Evolutionary conservation across 2,329 filamentous ascomycete species (phyloP).

Genomic region (Alternaria solani): DNA sequence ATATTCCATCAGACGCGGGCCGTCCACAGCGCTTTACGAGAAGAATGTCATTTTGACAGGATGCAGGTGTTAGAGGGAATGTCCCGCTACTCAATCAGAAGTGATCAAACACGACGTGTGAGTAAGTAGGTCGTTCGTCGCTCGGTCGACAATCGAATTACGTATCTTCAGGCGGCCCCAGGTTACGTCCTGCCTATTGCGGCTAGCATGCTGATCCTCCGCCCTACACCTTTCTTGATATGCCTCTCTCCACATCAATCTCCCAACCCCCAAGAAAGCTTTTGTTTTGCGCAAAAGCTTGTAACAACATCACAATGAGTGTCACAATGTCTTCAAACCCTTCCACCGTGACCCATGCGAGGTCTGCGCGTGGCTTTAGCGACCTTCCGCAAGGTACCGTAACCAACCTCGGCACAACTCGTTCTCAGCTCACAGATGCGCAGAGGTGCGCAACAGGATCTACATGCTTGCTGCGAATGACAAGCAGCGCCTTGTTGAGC

Average conservation of each 20-base stretch:
- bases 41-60: neutral
- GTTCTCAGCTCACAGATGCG: constrained; percentile 12
- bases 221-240: constrained; percentile 14
- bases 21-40: neutral
- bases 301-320: constrained; percentile 1
- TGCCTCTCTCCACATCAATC: constrained; percentile 1
- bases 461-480: constrained; percentile 13
- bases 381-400: constrained; percentile 16
- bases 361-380: constrained; percentile 11
- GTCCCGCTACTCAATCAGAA: neutral
- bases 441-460: constrained; percentile 21
- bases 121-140: neutral
- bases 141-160: constrained; percentile 9
- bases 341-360: constrained; percentile 9
- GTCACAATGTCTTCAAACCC: constrained; percentile 13
- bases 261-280: constrained; percentile 8
- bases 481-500: constrained; percentile 15
- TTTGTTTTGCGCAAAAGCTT: constrained; percentile 10
- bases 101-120: neutral
- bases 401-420: constrained; percentile 11
- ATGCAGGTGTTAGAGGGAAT: neutral
- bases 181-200: constrained; percentile 15
- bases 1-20: neutral
- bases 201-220: constrained; percentile 6
- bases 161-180: constrained; percentile 11